Conservation (phyloP, 768 basidiomycete genomes). For the Lactifluus rugatus region DNA sequence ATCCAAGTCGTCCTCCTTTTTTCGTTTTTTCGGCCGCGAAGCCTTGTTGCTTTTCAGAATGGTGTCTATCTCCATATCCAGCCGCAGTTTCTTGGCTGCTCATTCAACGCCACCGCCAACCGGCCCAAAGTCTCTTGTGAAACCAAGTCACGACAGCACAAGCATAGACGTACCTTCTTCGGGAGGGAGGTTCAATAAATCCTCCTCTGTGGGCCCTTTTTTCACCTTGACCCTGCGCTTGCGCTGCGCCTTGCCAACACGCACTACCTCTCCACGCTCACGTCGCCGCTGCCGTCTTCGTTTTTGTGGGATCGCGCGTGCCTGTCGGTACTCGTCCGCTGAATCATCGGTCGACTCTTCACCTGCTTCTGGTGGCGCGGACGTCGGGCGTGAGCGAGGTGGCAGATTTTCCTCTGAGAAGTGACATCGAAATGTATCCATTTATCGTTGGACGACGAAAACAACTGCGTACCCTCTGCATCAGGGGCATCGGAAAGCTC, state of each 20-base stretch:
- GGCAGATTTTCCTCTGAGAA: conserved; percentile 32
- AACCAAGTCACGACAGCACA: neutral
- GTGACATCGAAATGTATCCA: neutral
- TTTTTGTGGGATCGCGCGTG: conserved; percentile 24
- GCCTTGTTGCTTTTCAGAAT: conserved; percentile 76
- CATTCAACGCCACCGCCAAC: neutral
- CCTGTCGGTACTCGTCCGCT: conserved; percentile 45
- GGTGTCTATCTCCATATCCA: conserved; percentile 80
- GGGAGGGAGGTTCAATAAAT: conserved; percentile 59
- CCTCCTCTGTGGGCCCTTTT: conserved; percentile 43
- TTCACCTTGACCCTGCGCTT: conserved; percentile 26
- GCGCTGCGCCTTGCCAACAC: conserved; percentile 46
- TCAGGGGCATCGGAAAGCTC: conserved; percentile 15
- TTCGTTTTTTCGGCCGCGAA: conserved; percentile 52
- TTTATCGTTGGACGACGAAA: neutral
- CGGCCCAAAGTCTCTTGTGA: neutral
- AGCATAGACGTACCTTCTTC: conserved; percentile 52
- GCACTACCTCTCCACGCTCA: conserved; percentile 23
- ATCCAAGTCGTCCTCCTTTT: conserved; percentile 81
- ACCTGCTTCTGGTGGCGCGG: conserved; percentile 27
- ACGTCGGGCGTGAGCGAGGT: conserved; percentile 28
- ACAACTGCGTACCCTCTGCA: conserved; percentile 4
- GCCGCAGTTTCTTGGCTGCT: conserved; percentile 61
- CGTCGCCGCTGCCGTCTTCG: conserved; percentile 19
- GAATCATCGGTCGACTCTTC: conserved; percentile 33